Evolutionary conservation across 805 yeast species (phyloP), one percentile per base, ranked within the genome.

Genomic region (Candida pseudofarinosa): DNA sequence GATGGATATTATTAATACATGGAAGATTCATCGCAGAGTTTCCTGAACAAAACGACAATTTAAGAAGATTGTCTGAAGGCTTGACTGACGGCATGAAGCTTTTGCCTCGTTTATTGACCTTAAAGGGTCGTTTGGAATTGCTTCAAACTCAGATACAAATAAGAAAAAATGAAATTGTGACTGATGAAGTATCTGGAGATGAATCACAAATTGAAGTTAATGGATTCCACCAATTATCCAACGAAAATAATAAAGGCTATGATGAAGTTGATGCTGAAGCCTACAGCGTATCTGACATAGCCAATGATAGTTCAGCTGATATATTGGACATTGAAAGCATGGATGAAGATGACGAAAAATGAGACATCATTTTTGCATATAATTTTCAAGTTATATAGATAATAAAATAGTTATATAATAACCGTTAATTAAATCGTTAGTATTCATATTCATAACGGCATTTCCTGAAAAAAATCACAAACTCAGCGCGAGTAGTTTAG

Each of bases 91-190:
- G 77, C 26, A 71, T 77, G 60, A 74, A 74, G 47, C 72, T 74
- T 18, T 64, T 91, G 48, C 85, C 90, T 6, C 74, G 79, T 33
- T 69, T 91, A 40, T 65, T 90, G 19, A 81, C 93, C 1, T 73
- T 91, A 23, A 95, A 90, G 60, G 99, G 99, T 37, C 79, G 93
- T 49, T 69, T 91, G 37, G 85, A 83, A 54, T 73, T 91, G 60
- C 71, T 91, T 35, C 77, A 77, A 49, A 77, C 88, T 3, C 98
- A 91, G 64, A 73, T 88, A 8, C 74, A 77, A 44, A 66, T 91
- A 50, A 80, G 97, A 46, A 17, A 28, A 16, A 35, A 20, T 15
- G 65, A 56, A 55, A 44, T 18, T 10, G 12, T 47, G 18, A 81
- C 75, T 30, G 52, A 45, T 19, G 55, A 46, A 16, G 55, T 45